phyloP scores from a whole-genome alignment of 2,329 filamentous ascomycete species.

The Orbilia javanica region DNA sequence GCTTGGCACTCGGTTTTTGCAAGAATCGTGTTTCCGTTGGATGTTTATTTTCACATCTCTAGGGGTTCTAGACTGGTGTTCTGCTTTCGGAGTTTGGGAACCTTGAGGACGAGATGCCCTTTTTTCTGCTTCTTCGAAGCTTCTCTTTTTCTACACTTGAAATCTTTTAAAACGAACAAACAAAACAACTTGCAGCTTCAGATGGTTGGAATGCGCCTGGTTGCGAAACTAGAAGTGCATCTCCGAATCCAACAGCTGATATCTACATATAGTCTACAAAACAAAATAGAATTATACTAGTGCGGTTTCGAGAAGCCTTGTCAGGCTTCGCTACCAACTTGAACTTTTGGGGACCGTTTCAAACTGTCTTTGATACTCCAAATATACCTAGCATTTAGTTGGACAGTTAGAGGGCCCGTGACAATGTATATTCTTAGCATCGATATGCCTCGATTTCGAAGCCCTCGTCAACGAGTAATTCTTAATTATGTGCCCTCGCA shows the following conservation, averaged over 20 bases:
- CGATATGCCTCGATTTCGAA: not conserved
- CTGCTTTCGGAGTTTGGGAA: slow-evolving; percentile 47
- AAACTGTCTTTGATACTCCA: not conserved
- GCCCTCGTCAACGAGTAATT: not conserved
- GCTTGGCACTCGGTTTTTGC: slow-evolving; percentile 9
- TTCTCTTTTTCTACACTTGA: slow-evolving; percentile 1
- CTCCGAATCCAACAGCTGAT: not conserved
- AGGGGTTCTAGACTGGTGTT: slow-evolving; percentile 47
- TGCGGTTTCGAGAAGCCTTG: not conserved
- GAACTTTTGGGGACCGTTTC: not conserved
- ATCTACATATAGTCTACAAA: not conserved
- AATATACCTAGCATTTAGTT: not conserved
- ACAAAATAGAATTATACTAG: slow-evolving; percentile 8
- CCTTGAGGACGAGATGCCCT: slow-evolving; percentile 53
- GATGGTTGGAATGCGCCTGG: not conserved
- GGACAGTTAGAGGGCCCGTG: not conserved
- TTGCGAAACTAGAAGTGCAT: not conserved
- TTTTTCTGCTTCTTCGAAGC: not conserved
- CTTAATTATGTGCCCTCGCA: too few species aligned
- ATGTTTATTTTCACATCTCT: slow-evolving; percentile 32
- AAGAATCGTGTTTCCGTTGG: slow-evolving; percentile 19
- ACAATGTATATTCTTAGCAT: too few species aligned
- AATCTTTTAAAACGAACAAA: not conserved
- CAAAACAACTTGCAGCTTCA: not conserved
- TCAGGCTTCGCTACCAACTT: not conserved